A percentile compares a stretch with the other conserved stretches of the same genome.
Evolutionary conservation across 495 filamentous ascomycete species (phyloP).

Genomic region (Clavariopsis aquatica): DNA sequence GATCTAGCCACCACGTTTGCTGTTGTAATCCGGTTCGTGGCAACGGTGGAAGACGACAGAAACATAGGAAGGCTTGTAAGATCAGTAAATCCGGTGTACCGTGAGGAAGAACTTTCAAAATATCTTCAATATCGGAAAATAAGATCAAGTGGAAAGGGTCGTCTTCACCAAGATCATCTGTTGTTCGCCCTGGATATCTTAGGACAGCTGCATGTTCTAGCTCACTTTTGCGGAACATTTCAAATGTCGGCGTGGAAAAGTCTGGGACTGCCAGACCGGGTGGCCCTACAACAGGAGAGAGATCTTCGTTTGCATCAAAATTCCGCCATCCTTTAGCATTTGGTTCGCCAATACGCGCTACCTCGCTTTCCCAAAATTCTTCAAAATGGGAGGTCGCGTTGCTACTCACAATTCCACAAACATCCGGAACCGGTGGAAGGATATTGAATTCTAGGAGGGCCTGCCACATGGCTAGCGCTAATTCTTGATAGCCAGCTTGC

Average conservation of each 20-base stretch:
- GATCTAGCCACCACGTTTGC: constrained; percentile 15
- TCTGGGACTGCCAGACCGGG: not conserved
- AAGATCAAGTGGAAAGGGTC: constrained; percentile 80
- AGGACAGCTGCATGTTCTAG: constrained; percentile 50
- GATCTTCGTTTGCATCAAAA: constrained; percentile 47
- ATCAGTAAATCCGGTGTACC: constrained; percentile 44
- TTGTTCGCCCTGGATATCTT: constrained; percentile 64
- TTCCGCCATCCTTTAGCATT: constrained; percentile 69
- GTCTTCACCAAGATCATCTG: constrained; percentile 66
- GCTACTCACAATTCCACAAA: not conserved
- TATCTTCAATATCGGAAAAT: constrained; percentile 69
- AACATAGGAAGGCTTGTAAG: constrained; percentile 67
- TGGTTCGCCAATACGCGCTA: constrained; percentile 74
- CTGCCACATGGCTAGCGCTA: constrained; percentile 81
- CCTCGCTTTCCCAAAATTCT: constrained; percentile 86
- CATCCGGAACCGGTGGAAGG: constrained; percentile 50
- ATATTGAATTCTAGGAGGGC: constrained; percentile 74
- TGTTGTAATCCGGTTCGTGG: constrained; percentile 7
- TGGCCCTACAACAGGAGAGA: not conserved
- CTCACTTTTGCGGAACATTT: constrained; percentile 65
- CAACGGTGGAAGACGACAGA: constrained; percentile 66
- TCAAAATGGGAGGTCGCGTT: constrained; percentile 53
- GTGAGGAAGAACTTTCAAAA: constrained; percentile 51
- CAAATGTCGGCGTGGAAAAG: constrained; percentile 38
- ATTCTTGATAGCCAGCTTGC: constrained; percentile 80